These are phyloP conservation scores for Glycine soja DNA, from an alignment of 306 rosid species.

Conservation along the genomic window DNA sequence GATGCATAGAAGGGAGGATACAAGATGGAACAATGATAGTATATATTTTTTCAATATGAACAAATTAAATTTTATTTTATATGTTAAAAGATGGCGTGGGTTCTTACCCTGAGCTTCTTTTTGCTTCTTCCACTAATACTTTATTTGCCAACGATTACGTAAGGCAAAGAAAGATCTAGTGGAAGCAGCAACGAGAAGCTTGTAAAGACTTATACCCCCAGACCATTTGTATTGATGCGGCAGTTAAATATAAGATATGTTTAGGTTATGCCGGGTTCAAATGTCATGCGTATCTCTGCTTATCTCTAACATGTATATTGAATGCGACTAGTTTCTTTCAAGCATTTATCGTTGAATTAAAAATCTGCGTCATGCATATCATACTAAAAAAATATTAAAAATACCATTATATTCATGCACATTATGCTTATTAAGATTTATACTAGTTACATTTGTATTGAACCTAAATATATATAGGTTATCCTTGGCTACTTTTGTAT, in stretches of 20 bases:
- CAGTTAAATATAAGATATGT: conserved; percentile 31
- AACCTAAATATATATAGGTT: too few relatives aligned
- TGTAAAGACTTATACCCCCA: conserved; percentile 53
- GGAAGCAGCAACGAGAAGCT: conserved; percentile 99
- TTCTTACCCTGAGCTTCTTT: conserved; percentile 83
- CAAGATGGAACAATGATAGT: conserved; percentile 39
- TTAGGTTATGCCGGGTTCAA: neutral
- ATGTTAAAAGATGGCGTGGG: conserved; percentile 34
- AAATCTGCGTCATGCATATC: neutral
- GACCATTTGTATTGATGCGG: conserved; percentile 41
- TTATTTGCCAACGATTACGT: conserved; percentile 63
- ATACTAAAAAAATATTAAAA: neutral
- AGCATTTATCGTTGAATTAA: neutral
- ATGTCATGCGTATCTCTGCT: neutral
- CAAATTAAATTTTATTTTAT: conserved; percentile 10
- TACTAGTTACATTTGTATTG: too few relatives aligned
- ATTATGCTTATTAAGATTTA: neutral
- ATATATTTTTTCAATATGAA: neutral
- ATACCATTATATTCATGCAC: neutral
- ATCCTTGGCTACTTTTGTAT: too few relatives aligned
- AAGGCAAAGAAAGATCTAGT: conserved; percentile 82
- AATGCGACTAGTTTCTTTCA: neutral
- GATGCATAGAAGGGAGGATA: conserved; percentile 39
- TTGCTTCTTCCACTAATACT: conserved; percentile 93
- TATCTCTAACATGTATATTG: neutral